A percentile compares a stretch with the other conserved stretches of the same genome.
Conservation (phyloP, 2,329 filamentous ascomycete genomes). For the Dactylellina haptotyla region DNA sequence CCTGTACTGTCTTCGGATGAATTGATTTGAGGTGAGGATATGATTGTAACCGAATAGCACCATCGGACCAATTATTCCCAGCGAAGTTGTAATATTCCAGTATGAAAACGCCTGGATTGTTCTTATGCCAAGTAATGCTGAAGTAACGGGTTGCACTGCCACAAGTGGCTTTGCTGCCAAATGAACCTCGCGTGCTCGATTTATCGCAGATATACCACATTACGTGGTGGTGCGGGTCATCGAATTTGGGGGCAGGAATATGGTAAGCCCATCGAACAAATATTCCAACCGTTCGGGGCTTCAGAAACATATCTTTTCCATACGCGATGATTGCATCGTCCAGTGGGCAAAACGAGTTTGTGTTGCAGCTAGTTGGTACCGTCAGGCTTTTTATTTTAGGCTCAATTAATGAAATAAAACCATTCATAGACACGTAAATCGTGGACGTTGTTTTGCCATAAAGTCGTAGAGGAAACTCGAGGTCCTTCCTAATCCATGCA, state of each 20-base stretch:
- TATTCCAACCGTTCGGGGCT: not conserved
- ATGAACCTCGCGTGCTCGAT: not conserved
- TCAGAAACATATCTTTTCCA: conserved; percentile 11
- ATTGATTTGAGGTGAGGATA: not conserved
- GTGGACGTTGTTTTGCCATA: conserved; percentile 2
- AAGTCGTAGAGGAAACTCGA: conserved; percentile 20
- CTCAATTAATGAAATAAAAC: conserved; percentile 5
- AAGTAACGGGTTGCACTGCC: conserved; percentile 19
- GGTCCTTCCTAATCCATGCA: conserved; percentile 9
- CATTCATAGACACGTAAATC: conserved; percentile 19
- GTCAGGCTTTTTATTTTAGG: not conserved
- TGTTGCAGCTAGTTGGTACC: conserved; percentile 8
- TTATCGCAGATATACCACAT: conserved; percentile 39
- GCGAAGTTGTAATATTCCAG: conserved; percentile 22
- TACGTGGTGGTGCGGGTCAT: conserved; percentile 21
- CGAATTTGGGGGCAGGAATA: conserved; percentile 9
- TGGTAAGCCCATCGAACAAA: conserved; percentile 26
- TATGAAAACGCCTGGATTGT: conserved; percentile 11
- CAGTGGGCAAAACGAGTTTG: conserved; percentile 1
- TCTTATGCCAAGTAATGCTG: conserved; percentile 25
- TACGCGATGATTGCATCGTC: conserved; percentile 4
- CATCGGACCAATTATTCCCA: conserved; percentile 21
- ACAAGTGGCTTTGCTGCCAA: not conserved
- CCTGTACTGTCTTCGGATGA: not conserved
- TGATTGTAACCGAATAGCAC: conserved; percentile 10